Base-by-base conservation (phyloP, 805 yeast species). In the Candida andamanensis region DNA sequence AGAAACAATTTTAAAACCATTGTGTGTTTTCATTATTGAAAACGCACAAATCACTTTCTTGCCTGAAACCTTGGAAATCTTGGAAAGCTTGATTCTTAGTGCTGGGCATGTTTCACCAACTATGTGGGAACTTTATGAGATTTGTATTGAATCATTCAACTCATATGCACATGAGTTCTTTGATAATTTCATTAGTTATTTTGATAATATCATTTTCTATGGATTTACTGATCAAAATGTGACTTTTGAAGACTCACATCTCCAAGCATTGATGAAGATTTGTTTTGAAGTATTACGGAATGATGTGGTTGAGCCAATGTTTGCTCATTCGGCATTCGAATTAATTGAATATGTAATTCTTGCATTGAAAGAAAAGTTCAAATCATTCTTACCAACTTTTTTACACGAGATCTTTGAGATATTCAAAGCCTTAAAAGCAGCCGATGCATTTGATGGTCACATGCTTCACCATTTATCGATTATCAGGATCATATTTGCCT, bases 81-180 rank as follows among this genome's bases (percentile, higher is more conserved):
- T 74, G 45, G 82, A 77, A 33, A 66, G 85, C 22, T 45, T 65
- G 26, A 44, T 64, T 44, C 74, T 78, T 40, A 74, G 85, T 14
- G 75, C 80, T 32, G 57, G 59, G 37, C 56, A 52, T 17, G 69
- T 75, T 36, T 59, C 76, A 1, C 74, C 77, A 6, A 56, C 57
- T 4, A 54, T 74, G 42, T 77, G 84, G 84, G 66, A 59, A 18
- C 49, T 75, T 31, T 72, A 60, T 42, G 58, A 67, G 30, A 63
- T 63, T 25, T 64, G 73, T 21, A 50, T 76, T 24, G 73, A 68
- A 20, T 63, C 78, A 0, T 77, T 76, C 50, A 76, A 74, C 42
- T 72, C 76, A 1, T 77, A 72, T 47, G 82, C 80, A 1, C 56
- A 59, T 42, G 82, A 77, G 43, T 77, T 67, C 50, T 72, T 75